These are phyloP conservation scores for Plenodomus tracheiphilus DNA, from an alignment of 2,329 filamentous ascomycete genomes.

Conservation along the genomic window DNA sequence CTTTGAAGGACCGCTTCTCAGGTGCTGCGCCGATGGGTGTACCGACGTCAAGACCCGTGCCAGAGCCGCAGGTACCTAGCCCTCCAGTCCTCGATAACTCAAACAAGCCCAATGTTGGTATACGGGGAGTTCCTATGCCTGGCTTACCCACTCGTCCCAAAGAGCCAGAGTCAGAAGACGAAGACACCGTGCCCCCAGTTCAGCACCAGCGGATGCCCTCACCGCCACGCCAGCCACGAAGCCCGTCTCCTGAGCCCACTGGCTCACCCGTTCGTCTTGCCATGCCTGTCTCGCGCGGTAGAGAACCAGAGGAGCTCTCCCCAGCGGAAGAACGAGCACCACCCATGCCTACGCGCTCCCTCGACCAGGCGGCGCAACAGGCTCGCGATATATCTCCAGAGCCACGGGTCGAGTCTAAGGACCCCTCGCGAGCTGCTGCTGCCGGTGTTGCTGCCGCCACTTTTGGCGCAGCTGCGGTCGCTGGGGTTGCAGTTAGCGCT, in stretches of 20 bases:
- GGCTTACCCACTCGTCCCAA: conserved; percentile 67
- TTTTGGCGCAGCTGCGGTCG: conserved; percentile 48
- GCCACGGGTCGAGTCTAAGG: conserved; percentile 61
- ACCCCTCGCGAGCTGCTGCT: conserved; percentile 58
- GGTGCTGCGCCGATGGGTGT: conserved; percentile 64
- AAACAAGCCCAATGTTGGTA: conserved; percentile 67
- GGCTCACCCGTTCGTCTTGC: conserved; percentile 82
- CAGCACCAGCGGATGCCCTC: conserved; percentile 54
- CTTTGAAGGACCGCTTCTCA: conserved; percentile 82
- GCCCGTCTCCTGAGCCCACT: conserved; percentile 57
- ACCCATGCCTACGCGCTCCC: conserved; percentile 65
- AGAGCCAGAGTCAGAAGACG: conserved; percentile 48
- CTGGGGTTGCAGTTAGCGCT: conserved; percentile 49
- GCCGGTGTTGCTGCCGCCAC: conserved; percentile 50
- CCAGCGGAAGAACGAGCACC: conserved; percentile 54
- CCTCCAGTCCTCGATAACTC: conserved; percentile 67
- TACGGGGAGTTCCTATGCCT: conserved; percentile 73
- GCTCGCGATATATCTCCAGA: conserved; percentile 69
- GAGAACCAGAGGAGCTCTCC: conserved; percentile 56
- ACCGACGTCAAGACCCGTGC: conserved; percentile 48
- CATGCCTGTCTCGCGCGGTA: conserved; percentile 75
- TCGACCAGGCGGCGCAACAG: conserved; percentile 64
- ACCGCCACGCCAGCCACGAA: conserved; percentile 46
- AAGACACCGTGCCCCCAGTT: conserved; percentile 56
- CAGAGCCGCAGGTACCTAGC: conserved; percentile 49